phyloP scores from a whole-genome alignment of 2,329 filamentous ascomycete species.

The Epichloe typhina region DNA sequence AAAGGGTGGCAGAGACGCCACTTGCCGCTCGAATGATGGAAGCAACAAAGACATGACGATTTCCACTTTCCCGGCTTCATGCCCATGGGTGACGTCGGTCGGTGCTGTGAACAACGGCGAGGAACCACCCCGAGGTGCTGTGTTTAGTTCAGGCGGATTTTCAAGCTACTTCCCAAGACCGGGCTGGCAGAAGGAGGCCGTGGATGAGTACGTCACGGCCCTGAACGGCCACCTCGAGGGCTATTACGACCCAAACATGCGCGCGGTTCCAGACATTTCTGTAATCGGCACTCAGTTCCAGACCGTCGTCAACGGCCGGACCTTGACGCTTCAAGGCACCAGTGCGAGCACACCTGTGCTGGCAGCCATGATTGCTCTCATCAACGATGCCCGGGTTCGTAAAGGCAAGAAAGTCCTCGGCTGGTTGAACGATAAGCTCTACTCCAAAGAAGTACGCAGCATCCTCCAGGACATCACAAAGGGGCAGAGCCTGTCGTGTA shows the following conservation, averaged over 20 bases:
- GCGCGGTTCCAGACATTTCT: conserved; percentile 38
- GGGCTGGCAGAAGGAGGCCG: conserved; percentile 29
- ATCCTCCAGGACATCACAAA: conserved; percentile 28
- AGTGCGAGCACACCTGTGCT: conserved; percentile 42
- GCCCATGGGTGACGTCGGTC: conserved; percentile 55
- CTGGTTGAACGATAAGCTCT: conserved; percentile 39
- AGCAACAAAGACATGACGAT: conserved; percentile 40
- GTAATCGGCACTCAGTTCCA: conserved; percentile 45
- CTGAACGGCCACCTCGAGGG: conserved; percentile 29
- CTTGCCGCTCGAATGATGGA: conserved; percentile 47
- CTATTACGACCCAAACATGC: conserved; percentile 31
- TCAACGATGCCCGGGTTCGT: conserved; percentile 40
- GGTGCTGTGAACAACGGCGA: conserved; percentile 38
- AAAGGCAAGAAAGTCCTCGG: conserved; percentile 35
- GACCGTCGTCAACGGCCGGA: conserved; percentile 18
- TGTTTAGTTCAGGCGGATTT: conserved; percentile 39
- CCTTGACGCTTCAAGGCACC: conserved; percentile 25
- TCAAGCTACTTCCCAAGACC: conserved; percentile 35
- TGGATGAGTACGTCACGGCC: conserved; percentile 25
- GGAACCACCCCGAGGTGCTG: conserved; percentile 26
- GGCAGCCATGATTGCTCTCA: conserved; percentile 38
- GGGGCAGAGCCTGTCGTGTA: conserved; percentile 28
- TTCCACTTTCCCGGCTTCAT: conserved; percentile 51
- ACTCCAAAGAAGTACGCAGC: conserved; percentile 23
- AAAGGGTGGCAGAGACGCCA: conserved; percentile 30